Percentiles rank a stretch among this genome's conserved stretches.
These are phyloP conservation scores for Schizochytrium sp. DNA, from an alignment of 108 stramenopile species.

Conservation along the genomic window DNA sequence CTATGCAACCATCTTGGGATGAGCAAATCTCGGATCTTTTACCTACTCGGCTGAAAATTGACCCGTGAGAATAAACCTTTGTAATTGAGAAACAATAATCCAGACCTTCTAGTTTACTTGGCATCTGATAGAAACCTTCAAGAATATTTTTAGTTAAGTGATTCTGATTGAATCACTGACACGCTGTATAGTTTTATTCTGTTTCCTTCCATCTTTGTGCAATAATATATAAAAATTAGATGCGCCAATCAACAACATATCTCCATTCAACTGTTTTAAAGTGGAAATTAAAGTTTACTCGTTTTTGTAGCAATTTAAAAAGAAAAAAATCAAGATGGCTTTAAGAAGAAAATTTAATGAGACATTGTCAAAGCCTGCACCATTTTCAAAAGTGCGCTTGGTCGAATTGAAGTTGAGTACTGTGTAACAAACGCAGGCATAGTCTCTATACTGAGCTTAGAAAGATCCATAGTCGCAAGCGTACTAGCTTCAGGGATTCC, in stretches of 20 bases:
- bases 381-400: neutral
- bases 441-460: constrained; percentile 2
- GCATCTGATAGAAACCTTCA: no score
- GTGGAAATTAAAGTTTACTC: no score
- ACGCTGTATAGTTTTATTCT: no score
- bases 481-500: constrained; percentile 16
- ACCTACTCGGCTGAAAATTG: constrained; percentile 29
- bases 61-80: neutral
- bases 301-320: no score
- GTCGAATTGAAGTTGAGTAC: neutral
- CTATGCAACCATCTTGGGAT: constrained; percentile 29
- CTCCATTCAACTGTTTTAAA: no score
- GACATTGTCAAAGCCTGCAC: neutral
- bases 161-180: no score
- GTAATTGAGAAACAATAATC: neutral
- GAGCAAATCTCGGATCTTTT: constrained; percentile 13
- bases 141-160: no score
- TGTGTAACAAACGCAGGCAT: neutral
- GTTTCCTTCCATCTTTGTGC: no score
- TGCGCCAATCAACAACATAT: no score
- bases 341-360: neutral
- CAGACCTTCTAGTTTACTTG: no score
- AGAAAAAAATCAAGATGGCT: neutral
- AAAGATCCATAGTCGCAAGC: constrained; percentile 31
- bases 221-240: no score